Conservation (phyloP, 2,329 filamentous ascomycete species). For the Pseudogymnoascus sp. region DNA sequence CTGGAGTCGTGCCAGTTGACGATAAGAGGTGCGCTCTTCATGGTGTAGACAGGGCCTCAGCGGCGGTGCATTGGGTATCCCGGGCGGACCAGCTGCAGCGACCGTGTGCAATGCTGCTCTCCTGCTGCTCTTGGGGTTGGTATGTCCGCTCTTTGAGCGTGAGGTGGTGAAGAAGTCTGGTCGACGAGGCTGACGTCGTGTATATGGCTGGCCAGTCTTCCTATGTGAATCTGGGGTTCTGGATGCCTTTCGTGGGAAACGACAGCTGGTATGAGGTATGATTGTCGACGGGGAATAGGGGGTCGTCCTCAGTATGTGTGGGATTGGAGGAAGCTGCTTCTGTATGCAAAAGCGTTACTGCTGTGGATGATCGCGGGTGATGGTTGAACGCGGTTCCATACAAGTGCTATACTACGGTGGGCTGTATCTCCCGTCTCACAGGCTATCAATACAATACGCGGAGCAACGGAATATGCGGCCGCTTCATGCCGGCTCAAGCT, state of each 20-base stretch:
- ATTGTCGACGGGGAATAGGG: not conserved
- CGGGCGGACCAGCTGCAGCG: not conserved
- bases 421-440: not conserved
- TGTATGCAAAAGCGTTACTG: not conserved
- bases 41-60: slow-evolving; percentile 36
- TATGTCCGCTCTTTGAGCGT: not conserved
- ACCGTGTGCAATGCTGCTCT: not conserved
- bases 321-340: not conserved
- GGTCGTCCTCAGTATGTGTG: not conserved
- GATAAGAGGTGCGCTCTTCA: slow-evolving; percentile 95
- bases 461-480: not conserved
- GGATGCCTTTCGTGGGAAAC: not conserved
- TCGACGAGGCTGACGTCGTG: not conserved
- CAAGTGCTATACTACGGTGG: not conserved
- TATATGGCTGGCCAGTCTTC: not conserved
- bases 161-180: not conserved
- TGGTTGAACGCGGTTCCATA: not conserved
- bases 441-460: not conserved
- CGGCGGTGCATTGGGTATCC: not conserved
- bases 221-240: not conserved
- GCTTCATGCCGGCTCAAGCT: not conserved
- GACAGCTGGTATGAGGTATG: not conserved
- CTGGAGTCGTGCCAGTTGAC: slow-evolving; percentile 99
- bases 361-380: not conserved
- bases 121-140: not conserved